Evolutionary conservation across 495 filamentous ascomycete genomes (phyloP), one percentile per base, ranked within the genome.

Genomic region (Hypoxylon perforatum): DNA sequence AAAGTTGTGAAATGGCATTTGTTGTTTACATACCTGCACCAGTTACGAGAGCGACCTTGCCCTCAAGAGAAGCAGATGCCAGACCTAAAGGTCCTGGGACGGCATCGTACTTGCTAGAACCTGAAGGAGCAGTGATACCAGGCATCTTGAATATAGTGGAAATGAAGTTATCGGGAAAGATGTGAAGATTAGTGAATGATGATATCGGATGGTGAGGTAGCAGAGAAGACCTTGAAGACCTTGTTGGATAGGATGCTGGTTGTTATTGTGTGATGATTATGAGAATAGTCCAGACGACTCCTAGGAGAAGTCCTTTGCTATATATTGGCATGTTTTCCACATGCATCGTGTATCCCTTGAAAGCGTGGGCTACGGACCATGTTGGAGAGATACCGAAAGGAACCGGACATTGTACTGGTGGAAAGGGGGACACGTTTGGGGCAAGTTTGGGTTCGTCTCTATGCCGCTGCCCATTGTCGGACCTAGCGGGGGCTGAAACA

Each of bases 61-160:
- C 82, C 45, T 76, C 75, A 8, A 85, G 75, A 25, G 81, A 82
- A 30, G 82, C 81, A 42, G 78, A 76, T 5, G 74, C 79, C 52
- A 82, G 64, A 22, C 82, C 82, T 14, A 85, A 73, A 45, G 82
- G 78, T 15, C 82, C 85, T 8, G 81, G 80, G 65, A 82, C 80
- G 35, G 69, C 61, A 65, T 80, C 78, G 59, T 77, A 79, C 70
- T 77, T 79, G 72, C 75, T 76, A 18, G 49, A 15, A 51, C 22
- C 28, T 47, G 41, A 45, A n/a, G n/a, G n/a, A 33, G 45, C 69
- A 39, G 75, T 74, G 22, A 73, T 36, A 41, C 76, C 73, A 64
- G 80, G 75, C 80, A 82, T 82, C 19, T 70, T 78, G 68, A 61
- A 21, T 52, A 63, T 60, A 3, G 44, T 15, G 28, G 19, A 28